phyloP scores from a whole-genome alignment of 768 basidiomycete genomes.

The Gloeophyllum trabeum region DNA sequence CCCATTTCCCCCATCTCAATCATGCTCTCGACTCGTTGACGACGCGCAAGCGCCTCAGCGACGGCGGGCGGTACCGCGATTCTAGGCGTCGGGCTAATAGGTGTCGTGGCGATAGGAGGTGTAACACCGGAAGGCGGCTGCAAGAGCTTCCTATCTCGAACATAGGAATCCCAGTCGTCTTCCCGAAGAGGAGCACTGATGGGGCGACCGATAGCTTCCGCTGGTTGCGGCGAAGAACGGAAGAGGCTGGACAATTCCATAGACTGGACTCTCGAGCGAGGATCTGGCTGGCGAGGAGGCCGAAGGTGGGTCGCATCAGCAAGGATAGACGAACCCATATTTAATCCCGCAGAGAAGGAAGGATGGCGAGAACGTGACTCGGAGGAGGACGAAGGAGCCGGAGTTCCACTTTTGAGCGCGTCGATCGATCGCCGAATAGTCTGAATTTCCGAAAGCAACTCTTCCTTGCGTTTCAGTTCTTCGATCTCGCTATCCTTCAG shows the following conservation, averaged over 20 bases:
- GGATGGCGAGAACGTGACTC: constrained; percentile 46
- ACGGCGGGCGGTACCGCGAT: constrained; percentile 61
- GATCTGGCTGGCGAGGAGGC: constrained; percentile 58
- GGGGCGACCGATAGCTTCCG: constrained; percentile 52
- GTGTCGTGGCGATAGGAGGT: constrained; percentile 63
- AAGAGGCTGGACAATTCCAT: constrained; percentile 52
- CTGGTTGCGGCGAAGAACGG: constrained; percentile 26
- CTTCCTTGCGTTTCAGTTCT: constrained; percentile 57
- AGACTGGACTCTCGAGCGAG: constrained; percentile 58
- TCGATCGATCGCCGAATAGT: constrained; percentile 75
- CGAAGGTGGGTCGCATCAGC: constrained; percentile 46
- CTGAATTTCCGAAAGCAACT: constrained; percentile 67
- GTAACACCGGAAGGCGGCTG: constrained; percentile 77
- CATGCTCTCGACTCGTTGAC: constrained; percentile 64
- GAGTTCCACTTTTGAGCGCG: constrained; percentile 59
- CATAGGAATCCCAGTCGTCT: constrained; percentile 81
- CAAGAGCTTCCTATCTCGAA: constrained; percentile 74
- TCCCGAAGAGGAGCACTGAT: constrained; percentile 66
- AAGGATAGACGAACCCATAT: constrained; percentile 48
- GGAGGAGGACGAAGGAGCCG: constrained; percentile 48
- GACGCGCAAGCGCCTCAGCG: constrained; percentile 56
- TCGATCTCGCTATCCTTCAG: constrained; percentile 36
- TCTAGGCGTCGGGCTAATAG: constrained; percentile 27
- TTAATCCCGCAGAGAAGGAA: constrained; percentile 57
- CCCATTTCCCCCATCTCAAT: constrained; percentile 25